Evolutionary conservation across 352 stramenopile genomes (phyloP).

Genomic region (Phytophthora uliginosa): DNA sequence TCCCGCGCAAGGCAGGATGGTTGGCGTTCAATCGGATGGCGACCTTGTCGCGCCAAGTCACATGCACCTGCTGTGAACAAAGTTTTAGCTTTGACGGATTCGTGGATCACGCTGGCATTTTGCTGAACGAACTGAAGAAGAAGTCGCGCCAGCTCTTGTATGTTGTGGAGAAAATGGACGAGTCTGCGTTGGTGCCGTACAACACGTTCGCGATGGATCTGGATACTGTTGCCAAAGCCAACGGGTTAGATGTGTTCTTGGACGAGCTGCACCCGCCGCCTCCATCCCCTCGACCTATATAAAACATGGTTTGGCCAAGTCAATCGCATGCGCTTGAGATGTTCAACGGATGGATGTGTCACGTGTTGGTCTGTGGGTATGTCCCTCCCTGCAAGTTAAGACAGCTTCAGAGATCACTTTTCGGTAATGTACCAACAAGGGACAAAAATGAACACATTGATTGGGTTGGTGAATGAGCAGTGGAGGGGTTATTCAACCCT

Average conservation of each 20-base stretch:
- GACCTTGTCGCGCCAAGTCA: conserved; percentile 1
- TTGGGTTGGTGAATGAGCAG: background rate
- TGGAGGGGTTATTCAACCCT: too few relatives aligned
- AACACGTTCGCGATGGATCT: conserved; percentile 27
- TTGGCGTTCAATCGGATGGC: conserved; percentile 25
- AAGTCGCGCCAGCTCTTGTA: conserved; percentile 32
- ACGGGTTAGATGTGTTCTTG: conserved; percentile 13
- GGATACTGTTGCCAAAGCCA: background rate
- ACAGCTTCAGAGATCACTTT: background rate
- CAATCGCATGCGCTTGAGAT: background rate
- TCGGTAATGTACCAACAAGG: background rate
- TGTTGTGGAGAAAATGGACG: conserved; percentile 33
- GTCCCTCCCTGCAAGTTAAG: background rate
- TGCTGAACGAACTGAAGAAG: conserved; percentile 15
- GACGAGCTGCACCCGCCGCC: conserved; percentile 5
- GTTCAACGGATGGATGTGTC: background rate
- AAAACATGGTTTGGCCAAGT: background rate
- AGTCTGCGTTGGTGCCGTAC: conserved; percentile 31
- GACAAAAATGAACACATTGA: background rate
- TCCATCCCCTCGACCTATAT: conserved; percentile 8
- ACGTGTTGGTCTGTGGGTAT: background rate
- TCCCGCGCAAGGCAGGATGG: conserved; percentile 45
- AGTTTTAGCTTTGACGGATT: conserved; percentile 27
- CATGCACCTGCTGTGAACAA: conserved; percentile 34
- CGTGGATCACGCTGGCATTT: conserved; percentile 40